Base-by-base conservation (phyloP, 225 moss, liverwort and hornwort genomes). In the Ulota crispa region DNA sequence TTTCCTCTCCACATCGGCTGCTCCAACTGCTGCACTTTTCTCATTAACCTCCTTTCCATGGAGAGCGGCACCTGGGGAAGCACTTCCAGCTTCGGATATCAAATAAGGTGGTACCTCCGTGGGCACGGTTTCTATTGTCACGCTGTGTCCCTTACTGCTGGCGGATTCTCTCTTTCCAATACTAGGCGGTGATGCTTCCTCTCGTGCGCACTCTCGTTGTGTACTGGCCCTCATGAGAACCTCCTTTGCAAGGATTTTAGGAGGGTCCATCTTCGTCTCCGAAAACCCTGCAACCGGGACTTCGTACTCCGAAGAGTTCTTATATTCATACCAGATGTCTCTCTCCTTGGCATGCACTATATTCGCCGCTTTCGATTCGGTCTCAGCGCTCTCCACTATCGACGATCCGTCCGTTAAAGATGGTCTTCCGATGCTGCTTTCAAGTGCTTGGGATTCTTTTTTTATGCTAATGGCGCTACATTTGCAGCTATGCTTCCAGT, bases 301-400 rank as follows among this genome's bases (percentile, higher is more conserved):
- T 68, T 85, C 87, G 57, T 85, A 80, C 11, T 89, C 89, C 8
- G 86, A 87, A 50, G 89, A 85, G 64, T 85, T 72, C 57, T 85
- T 77, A 70, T 89, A 87, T 12, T 77, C 80, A 11, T 85, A 85
- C 87, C 87, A 89, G 42, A 87, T 87, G 52, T 87, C 87, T 47
- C 36, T 82, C 53, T 89, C 89, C 68, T 76, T 89, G 72, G 75
- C 76, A 9, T 79, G 77, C 23, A 79, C 79, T 36, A 70, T 27
- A 21, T 77, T 50, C 34, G 14, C 76, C 10, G 39, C 41, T 30
- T 61, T 28, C 9, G 57, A 5, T 30, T 70, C 43, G 4, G 65
- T 24, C 37, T 54, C 59, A 5, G n/a, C 18, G 27, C 28, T 63
- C 41, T 86, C 82, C 26, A 24, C 59, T 28, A 53, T 68, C 45